Percentiles rank a stretch among this genome's conserved stretches.
phyloP scores from a whole-genome alignment of 345 rosid species.

The Kernera saxatilis region DNA sequence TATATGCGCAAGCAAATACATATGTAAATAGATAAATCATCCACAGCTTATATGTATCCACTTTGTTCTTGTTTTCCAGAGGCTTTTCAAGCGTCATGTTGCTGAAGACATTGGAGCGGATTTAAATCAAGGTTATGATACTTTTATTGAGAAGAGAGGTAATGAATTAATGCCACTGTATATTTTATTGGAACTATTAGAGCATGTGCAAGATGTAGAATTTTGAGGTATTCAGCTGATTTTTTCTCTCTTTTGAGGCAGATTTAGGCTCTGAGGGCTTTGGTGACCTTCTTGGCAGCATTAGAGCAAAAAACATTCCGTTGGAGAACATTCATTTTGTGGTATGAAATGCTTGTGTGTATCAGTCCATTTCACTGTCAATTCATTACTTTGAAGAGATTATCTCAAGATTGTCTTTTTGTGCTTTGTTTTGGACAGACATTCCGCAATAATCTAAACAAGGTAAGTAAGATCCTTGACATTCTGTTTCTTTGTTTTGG shows the following conservation, averaged over 20 bases:
- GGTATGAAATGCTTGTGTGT: slow-evolving; percentile 42
- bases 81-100: slow-evolving; percentile 79
- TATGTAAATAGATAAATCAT: neutral
- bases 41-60: slow-evolving; percentile 8
- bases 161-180: slow-evolving; percentile 28
- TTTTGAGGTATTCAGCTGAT: slow-evolving; percentile 16
- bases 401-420: slow-evolving; percentile 25
- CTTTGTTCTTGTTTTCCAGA: slow-evolving; percentile 39
- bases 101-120: slow-evolving; percentile 86
- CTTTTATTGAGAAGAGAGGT: slow-evolving; percentile 80
- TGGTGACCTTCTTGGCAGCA: slow-evolving; percentile 79
- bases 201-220: neutral
- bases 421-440: slow-evolving; percentile 44
- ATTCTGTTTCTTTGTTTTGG: neutral
- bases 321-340: slow-evolving; percentile 96
- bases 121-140: slow-evolving; percentile 87
- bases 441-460: slow-evolving; percentile 87
- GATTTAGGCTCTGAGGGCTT: slow-evolving; percentile 89
- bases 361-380: neutral
- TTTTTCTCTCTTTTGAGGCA: slow-evolving; percentile 33
- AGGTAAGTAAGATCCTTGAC: slow-evolving; percentile 46
- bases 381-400: neutral
- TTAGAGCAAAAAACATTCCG: slow-evolving; percentile 72
- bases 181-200: neutral
- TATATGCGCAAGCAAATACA: neutral